These are phyloP conservation scores for Piromyces sp. DNA, from an alignment of 192 early-diverging fungal species.

Conservation along the genomic window DNA sequence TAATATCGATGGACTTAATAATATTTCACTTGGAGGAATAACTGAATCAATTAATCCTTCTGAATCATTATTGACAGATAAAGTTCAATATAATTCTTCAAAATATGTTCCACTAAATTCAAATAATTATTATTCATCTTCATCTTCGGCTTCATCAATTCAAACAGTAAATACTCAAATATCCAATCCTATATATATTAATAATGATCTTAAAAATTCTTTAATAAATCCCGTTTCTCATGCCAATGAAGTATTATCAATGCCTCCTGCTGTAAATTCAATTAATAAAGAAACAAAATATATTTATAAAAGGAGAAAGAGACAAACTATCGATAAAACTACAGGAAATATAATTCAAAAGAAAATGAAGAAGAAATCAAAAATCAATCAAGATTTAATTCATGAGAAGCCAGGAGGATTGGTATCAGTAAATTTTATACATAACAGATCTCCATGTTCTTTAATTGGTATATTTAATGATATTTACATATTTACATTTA, in stretches of 20 bases:
- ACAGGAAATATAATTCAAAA: background rate
- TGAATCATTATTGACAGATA: background rate
- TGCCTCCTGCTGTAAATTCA: background rate
- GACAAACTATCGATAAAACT: background rate
- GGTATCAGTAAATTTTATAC: background rate
- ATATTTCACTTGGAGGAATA: background rate
- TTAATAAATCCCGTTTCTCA: background rate
- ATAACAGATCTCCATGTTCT: no score
- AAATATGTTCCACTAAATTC: background rate
- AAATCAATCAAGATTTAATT: background rate
- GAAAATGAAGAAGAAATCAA: background rate
- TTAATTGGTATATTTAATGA: no score
- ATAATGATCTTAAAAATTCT: background rate
- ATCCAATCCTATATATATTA: background rate
- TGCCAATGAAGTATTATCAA: background rate
- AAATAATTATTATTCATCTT: background rate
- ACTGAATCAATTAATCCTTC: background rate
- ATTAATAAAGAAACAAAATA: background rate
- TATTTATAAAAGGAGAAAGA: background rate
- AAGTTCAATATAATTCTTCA: background rate
- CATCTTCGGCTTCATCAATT: background rate
- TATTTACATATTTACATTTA: no score
- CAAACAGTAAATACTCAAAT: background rate
- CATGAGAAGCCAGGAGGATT: background rate
- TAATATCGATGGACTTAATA: background rate